Evolutionary conservation across 2,329 filamentous ascomycete genomes (phyloP).

Genomic region (Hypoxylon sp.): DNA sequence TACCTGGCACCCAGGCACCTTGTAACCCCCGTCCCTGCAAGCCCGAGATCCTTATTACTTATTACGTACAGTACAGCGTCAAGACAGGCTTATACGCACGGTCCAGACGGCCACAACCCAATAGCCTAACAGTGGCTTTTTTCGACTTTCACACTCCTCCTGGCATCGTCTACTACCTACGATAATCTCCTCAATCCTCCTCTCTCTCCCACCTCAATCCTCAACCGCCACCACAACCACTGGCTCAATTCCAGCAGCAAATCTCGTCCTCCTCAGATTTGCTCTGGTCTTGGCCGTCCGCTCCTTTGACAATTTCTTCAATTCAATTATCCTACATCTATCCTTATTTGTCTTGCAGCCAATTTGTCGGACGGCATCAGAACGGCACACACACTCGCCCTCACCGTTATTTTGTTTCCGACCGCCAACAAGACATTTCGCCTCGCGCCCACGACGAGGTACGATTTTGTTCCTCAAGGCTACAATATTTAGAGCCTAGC

Average conservation of each 20-base stretch:
- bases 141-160: constrained; percentile 45
- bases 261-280: constrained; percentile 61
- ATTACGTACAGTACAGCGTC: constrained; percentile 36
- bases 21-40: constrained; percentile 32
- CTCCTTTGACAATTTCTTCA: constrained; percentile 63
- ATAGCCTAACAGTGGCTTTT: constrained; percentile 46
- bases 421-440: constrained; percentile 13
- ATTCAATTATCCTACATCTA: constrained; percentile 50
- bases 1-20: neutral
- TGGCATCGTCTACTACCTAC: constrained; percentile 32
- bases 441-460: constrained; percentile 34
- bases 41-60: constrained; percentile 44
- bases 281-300: constrained; percentile 73
- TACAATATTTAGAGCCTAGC: neutral
- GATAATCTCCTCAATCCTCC: constrained; percentile 43
- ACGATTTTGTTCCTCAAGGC: constrained; percentile 20
- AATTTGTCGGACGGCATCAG: constrained; percentile 43
- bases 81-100: constrained; percentile 31
- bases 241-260: constrained; percentile 72
- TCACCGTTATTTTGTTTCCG: constrained; percentile 32
- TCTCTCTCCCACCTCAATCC: constrained; percentile 49
- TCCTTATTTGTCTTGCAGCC: constrained; percentile 49
- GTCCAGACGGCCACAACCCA: constrained; percentile 38
- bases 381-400: constrained; percentile 27
- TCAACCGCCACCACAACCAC: constrained; percentile 53